Conservation (phyloP, 108 stramenopile genomes). For the Parietichytrium sp. region DNA sequence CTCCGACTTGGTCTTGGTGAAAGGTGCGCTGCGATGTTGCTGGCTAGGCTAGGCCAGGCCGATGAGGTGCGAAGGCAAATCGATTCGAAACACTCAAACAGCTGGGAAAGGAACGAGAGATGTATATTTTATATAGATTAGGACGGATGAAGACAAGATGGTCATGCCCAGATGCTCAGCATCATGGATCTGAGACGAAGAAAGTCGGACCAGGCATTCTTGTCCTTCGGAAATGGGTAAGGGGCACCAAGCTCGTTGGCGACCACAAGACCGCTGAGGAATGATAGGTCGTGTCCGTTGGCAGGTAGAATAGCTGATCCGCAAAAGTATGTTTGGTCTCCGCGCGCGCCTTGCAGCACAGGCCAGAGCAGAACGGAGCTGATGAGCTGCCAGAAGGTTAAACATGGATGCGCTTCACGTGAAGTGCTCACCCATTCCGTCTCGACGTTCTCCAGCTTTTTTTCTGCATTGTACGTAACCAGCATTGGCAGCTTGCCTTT, state of each 20-base stretch:
- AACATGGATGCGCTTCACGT: constrained; percentile 26
- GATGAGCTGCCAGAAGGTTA: neutral
- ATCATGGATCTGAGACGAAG: neutral
- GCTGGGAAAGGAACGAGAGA: too few species aligned
- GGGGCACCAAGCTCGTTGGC: constrained; percentile 29
- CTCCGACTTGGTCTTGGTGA: too few species aligned
- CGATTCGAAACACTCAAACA: too few species aligned
- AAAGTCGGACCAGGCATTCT: neutral
- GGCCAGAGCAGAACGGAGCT: constrained; percentile 1
- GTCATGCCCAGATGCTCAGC: constrained; percentile 14
- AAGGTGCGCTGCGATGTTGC: too few species aligned
- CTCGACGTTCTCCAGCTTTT: neutral
- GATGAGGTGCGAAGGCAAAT: too few species aligned
- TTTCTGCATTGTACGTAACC: constrained; percentile 8
- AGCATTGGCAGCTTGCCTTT: constrained; percentile 29
- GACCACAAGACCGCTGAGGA: neutral
- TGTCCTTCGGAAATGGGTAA: constrained; percentile 1
- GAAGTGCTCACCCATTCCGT: constrained; percentile 22
- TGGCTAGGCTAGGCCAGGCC: too few species aligned
- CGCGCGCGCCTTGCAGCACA: neutral
- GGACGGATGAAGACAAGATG: too few species aligned
- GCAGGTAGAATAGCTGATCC: constrained; percentile 14
- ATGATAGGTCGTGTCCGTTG: constrained; percentile 18
- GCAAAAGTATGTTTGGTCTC: constrained; percentile 20
- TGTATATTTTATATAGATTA: too few species aligned